Conservation (phyloP, 2,329 filamentous ascomycete genomes). For the Cercospora zeae-maydis region DNA sequence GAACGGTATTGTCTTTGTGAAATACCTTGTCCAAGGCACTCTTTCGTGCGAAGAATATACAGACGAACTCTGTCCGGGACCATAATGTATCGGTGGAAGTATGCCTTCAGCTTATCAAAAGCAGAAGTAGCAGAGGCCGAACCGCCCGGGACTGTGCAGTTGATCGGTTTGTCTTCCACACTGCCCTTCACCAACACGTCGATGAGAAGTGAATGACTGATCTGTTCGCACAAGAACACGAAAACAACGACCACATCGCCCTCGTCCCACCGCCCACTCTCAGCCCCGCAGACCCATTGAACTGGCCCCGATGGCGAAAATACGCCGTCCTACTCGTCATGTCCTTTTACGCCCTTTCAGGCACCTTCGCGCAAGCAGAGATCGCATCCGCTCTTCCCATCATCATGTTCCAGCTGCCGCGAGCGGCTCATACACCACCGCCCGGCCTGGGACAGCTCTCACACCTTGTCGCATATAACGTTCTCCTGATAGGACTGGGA, state of each 20-base stretch:
- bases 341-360: constrained; percentile 39
- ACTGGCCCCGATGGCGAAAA: constrained; percentile 40
- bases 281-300: constrained; percentile 42
- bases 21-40: background rate
- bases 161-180: constrained; percentile 36
- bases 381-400: constrained; percentile 39
- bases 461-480: constrained; percentile 40
- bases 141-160: constrained; percentile 40
- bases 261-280: constrained; percentile 39
- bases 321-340: constrained; percentile 37
- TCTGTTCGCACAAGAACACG: constrained; percentile 26
- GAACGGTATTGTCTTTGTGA: background rate
- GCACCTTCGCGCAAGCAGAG: constrained; percentile 39
- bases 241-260: constrained; percentile 37
- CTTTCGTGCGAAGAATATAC: background rate
- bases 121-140: constrained; percentile 39
- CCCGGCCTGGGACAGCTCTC: constrained; percentile 36
- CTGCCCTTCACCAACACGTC: background rate
- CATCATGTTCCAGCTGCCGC: constrained; percentile 23
- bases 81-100: constrained; percentile 36
- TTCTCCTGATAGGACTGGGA: constrained; percentile 39
- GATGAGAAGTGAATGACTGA: background rate
- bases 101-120: constrained; percentile 41
- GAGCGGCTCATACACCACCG: constrained; percentile 26
- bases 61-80: background rate